Conservation (phyloP, 2,329 filamentous ascomycete genomes). For the Fusarium aywerte region DNA sequence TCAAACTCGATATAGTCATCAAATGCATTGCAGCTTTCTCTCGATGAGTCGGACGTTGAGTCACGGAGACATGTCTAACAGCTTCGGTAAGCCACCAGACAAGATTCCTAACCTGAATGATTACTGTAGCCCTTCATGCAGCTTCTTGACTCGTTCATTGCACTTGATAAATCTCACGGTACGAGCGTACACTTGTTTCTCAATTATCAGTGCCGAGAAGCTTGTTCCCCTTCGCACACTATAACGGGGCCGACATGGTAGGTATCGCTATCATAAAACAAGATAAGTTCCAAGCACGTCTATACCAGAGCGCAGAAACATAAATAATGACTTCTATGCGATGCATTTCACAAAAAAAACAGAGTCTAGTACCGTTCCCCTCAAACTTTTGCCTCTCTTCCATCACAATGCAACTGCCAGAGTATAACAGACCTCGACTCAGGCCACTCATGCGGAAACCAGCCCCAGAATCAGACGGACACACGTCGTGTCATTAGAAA, state of each 20-base stretch:
- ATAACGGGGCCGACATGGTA: not conserved
- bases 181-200: not conserved
- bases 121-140: no score
- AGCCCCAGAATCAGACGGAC: conserved; percentile 37
- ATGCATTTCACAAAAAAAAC: conserved; percentile 21
- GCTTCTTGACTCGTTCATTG: not conserved
- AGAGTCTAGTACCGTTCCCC: conserved; percentile 32
- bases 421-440: conserved; percentile 7
- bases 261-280: conserved; percentile 15
- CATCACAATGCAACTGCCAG: conserved; percentile 37
- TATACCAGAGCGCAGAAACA: conserved; percentile 33
- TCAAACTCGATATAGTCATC: no score
- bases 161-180: not conserved
- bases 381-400: conserved; percentile 36
- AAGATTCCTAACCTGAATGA: not conserved
- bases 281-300: conserved; percentile 25
- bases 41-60: no score
- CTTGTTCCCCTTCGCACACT: not conserved
- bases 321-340: conserved; percentile 12
- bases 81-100: not conserved
- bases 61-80: no score
- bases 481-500: conserved; percentile 43
- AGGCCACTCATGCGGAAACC: conserved; percentile 37
- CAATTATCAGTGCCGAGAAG: not conserved
- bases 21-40: no score